phyloP scores from a whole-genome alignment of 208 protist genomes.

The Trypanosoma boissoni region DNA sequence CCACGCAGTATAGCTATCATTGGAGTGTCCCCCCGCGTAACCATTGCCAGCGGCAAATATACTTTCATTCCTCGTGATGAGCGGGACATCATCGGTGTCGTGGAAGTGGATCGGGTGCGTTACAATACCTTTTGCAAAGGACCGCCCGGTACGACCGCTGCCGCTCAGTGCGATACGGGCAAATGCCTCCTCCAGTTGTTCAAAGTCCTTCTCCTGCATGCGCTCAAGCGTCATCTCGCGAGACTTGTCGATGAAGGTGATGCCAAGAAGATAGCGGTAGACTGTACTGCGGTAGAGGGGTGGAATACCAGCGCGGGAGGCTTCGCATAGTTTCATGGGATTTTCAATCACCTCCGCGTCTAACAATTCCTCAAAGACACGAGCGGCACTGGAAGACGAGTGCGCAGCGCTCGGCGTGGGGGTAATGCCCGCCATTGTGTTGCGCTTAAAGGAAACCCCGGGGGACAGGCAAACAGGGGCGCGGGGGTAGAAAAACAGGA shows the following conservation, averaged over 20 bases:
- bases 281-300: constrained; percentile 60
- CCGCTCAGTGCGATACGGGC: constrained; percentile 17
- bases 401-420: no score
- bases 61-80: constrained; percentile 19
- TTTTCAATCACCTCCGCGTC: constrained; percentile 76
- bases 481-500: neutral
- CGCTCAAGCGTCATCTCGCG: constrained; percentile 84
- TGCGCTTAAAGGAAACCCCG: neutral
- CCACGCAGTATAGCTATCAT: constrained; percentile 23
- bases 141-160: neutral
- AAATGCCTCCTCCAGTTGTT: constrained; percentile 43
- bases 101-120: neutral
- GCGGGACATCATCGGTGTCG: constrained; percentile 8
- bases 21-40: constrained; percentile 5
- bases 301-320: constrained; percentile 68
- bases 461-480: neutral
- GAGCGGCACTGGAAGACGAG: no score
- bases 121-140: constrained; percentile 18
- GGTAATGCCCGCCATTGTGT: neutral
- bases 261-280: constrained; percentile 82
- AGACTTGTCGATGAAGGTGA: constrained; percentile 74
- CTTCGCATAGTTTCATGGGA: constrained; percentile 69
- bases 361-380: constrained; percentile 78
- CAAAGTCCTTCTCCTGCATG: constrained; percentile 79
- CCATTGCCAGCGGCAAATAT: constrained; percentile 19